Evolutionary conservation across 306 rosid species (phyloP), one percentile per base, ranked within the genome.

Genomic region (Prunus armeniaca): DNA sequence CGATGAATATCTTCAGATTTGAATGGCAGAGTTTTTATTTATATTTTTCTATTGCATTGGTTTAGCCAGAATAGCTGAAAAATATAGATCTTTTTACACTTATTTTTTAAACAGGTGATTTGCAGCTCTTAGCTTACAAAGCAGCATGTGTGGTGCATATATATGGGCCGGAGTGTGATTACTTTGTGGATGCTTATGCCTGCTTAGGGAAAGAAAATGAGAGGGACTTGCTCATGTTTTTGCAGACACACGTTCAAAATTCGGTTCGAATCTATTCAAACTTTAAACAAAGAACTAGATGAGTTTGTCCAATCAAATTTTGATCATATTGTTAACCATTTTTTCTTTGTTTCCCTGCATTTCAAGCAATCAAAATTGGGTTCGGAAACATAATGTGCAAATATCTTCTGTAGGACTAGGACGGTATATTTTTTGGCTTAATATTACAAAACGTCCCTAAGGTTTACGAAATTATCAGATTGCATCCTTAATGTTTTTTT

Each of bases 71-170:
- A 22, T 32, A 47, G 69, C 9, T 71, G 45, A 50, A 10, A 18
- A 14, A 13, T 55, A 64, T 30, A 14, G 2, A 14, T 49, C 24
- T 56, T 20, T 49, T 38, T 6, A 7, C 2, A 9, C 61, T 25
- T 81, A 28, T 69, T 78, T 80, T 55, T 84, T 82, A 64, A 43
- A 67, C 95, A 89, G 98, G 93, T 82, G 86, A 89, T 80, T 75
- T 90, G 87, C 86, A 84, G 82, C 84, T 90, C 24, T 51, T 87
- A 54, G 54, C 96, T 25, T 90, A 86, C 82, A 94, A 94, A 90
- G 96, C 97, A 46, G 91, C 95, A 17, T 85, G 91, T 72, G 96
- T 89, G 65, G 76, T 84, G 1, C 88, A 90, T 79, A 86, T 94
- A 78, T 94, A 88, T 62, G 97, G 93, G 9, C 41, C 67, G 18